phyloP scores from a whole-genome alignment of 805 yeast genomes.

The Myxozyma mucilagina region DNA sequence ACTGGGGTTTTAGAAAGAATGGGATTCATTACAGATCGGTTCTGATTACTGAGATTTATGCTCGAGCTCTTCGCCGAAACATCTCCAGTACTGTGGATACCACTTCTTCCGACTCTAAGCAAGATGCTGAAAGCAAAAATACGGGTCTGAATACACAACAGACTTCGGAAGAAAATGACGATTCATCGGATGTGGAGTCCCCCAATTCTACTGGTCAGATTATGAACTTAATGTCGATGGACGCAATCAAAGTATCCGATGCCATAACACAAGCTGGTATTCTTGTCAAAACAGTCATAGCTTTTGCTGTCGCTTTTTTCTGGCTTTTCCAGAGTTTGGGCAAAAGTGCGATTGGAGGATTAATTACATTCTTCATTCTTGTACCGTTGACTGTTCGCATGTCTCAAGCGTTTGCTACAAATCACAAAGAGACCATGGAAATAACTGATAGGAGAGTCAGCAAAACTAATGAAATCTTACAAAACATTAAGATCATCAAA shows the following conservation, averaged over 20 bases:
- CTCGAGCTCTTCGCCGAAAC: slow-evolving; percentile 84
- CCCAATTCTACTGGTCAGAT: slow-evolving; percentile 7
- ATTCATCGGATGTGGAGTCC: slow-evolving; percentile 44
- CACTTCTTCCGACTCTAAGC: not conserved
- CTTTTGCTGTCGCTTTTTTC: slow-evolving; percentile 4
- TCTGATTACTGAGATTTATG: slow-evolving; percentile 84
- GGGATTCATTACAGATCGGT: slow-evolving; percentile 87
- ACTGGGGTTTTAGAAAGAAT: slow-evolving; percentile 85
- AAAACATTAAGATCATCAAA: slow-evolving; percentile 87
- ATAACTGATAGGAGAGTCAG: slow-evolving; percentile 90
- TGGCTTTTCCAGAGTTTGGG: slow-evolving; percentile 9
- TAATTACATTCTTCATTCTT: not conserved
- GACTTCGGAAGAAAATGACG: slow-evolving; percentile 54
- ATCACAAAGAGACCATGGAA: slow-evolving; percentile 68
- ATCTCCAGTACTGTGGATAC: slow-evolving; percentile 59
- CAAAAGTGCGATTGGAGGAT: slow-evolving; percentile 15
- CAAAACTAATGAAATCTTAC: slow-evolving; percentile 86
- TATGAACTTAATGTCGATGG: slow-evolving; percentile 66
- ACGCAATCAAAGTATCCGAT: slow-evolving; percentile 9
- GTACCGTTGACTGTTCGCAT: slow-evolving; percentile 72
- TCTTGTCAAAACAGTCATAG: slow-evolving; percentile 43
- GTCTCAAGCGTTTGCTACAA: slow-evolving; percentile 58
- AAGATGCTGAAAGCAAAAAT: slow-evolving; percentile 2
- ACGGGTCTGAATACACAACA: not conserved
- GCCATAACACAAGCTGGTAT: slow-evolving; percentile 3